A percentile compares a stretch with the other conserved stretches of the same genome.
Evolutionary conservation across 306 rosid genomes (phyloP).

Genomic region (Dryas drummondii): DNA sequence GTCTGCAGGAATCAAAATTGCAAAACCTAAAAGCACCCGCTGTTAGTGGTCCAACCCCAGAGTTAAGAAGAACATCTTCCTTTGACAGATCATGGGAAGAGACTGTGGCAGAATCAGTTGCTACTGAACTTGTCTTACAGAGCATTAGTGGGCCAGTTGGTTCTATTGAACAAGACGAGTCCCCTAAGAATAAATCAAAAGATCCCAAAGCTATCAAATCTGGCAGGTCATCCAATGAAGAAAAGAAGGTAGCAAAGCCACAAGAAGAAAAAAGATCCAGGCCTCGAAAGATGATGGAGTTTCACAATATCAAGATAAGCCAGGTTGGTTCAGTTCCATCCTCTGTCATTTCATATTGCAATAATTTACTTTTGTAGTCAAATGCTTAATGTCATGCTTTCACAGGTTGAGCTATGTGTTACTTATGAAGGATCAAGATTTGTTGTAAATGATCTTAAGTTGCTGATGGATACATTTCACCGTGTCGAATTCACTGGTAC

Average conservation of each 20-base stretch:
- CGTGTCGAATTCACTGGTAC: conserved; percentile 92
- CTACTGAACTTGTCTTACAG: conserved; percentile 90
- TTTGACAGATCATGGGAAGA: conserved; percentile 97
- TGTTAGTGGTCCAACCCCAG: conserved; percentile 46
- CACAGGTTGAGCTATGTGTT: conserved; percentile 81
- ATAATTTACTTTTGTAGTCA: conserved; percentile 14
- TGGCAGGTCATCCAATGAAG: conserved; percentile 91
- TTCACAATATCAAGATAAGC: conserved; percentile 92
- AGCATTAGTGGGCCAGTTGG: conserved; percentile 63
- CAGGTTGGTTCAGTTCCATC: conserved; percentile 63
- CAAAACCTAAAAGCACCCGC: conserved; percentile 47
- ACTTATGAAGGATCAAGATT: conserved; percentile 96
- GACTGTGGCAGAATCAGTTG: conserved; percentile 94
- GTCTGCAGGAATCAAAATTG: conserved; percentile 60
- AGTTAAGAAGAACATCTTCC: conserved; percentile 85
- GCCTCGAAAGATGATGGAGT: conserved; percentile 96
- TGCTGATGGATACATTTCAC: conserved; percentile 95
- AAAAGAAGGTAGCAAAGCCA: conserved; percentile 71
- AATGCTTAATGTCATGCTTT: conserved; percentile 20
- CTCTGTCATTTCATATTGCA: neutral
- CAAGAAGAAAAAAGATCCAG: conserved; percentile 89
- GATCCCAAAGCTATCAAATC: conserved; percentile 75
- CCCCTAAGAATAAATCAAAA: conserved; percentile 65
- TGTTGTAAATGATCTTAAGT: conserved; percentile 94
- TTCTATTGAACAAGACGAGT: conserved; percentile 76